A percentile compares a stretch with the other conserved stretches of the same genome.
These are phyloP conservation scores for Alternaria angustiovoidea DNA, from an alignment of 2,329 filamentous ascomycete species.

Conservation along the genomic window DNA sequence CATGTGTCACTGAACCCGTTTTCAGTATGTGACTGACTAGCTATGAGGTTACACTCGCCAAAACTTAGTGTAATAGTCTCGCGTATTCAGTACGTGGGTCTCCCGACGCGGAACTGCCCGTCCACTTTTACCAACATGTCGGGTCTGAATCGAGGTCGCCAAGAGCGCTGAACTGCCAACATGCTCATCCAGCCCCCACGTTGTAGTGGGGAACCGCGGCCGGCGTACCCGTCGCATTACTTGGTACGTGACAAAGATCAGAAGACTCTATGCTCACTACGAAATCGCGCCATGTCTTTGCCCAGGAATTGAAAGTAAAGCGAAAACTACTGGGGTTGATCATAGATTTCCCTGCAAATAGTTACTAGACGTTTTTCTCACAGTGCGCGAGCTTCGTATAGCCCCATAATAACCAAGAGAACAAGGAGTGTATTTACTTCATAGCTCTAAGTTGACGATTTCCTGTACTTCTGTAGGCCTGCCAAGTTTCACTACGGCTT, in stretches of 20 bases:
- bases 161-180: slow-evolving; percentile 1
- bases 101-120: not conserved
- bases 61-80: not conserved
- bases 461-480: slow-evolving; percentile 44
- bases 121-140: slow-evolving; percentile 3
- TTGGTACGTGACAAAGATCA: not conserved
- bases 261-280: not conserved
- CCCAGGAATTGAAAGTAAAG: not conserved
- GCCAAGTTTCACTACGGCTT: slow-evolving; percentile 40
- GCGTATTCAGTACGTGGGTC: not conserved
- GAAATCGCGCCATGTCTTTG: no score
- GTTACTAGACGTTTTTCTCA: not conserved
- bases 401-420: not conserved
- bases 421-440: not conserved
- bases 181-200: not conserved
- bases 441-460: slow-evolving; percentile 32
- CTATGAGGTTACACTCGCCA: not conserved
- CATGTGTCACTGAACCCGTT: not conserved
- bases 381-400: not conserved
- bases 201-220: not conserved
- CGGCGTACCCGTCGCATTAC: not conserved
- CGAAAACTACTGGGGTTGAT: not conserved
- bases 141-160: not conserved
- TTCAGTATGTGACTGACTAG: not conserved
- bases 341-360: not conserved